Base-by-base conservation (phyloP, 306 rosid genomes). In the Leucaena leucocephala region DNA sequence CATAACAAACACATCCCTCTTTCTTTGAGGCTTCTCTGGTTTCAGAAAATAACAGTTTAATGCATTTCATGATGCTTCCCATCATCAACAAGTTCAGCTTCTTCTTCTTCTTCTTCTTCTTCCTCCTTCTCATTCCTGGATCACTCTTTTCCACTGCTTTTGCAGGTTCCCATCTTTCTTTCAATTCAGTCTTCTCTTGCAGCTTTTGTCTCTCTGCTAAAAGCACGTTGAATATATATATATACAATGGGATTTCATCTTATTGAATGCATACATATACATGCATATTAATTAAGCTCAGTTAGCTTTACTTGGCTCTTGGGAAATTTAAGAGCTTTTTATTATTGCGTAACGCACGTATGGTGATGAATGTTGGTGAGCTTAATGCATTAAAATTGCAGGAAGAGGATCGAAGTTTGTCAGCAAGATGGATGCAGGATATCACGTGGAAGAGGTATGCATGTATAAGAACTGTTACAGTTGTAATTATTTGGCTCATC, bases 61-160 rank as follows among this genome's bases (percentile, higher is more conserved):
- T 75, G 68, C 35, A 73, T 34, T 71, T 74, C 19, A 82, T 81
- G 6, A 61, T 82, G 85, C 72, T 72, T 65, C 75, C 80, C 78
- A n/a, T 42, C 72, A 7, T 68, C 19, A 88, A 82, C 73, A 83
- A 69, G 67, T 72, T 83, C 69, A 50, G 54, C 64, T 73, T 88
- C 34, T 68, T 90, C 2, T 45, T 68, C 82, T 75, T 85, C 64
- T 73, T 88, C 34, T 68, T 90, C 2, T 45, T 68, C 82, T 75
- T 85, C 78, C 80, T 90, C 76, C 88, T 90, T 68, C 67, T 85
- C 62, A 21, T 85, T 85, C 82, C 85, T 38, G 88, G 64, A 12
- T 76, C 90, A 21, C 81, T 88, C 68, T 67, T 85, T 63, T 74
- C 88, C 58, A 62, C 88, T 78, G 82, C 84, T 80, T 81, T 77